These are phyloP conservation scores for Paecilomyces variotii DNA, from an alignment of 2,329 filamentous ascomycete species.

Conservation along the genomic window DNA sequence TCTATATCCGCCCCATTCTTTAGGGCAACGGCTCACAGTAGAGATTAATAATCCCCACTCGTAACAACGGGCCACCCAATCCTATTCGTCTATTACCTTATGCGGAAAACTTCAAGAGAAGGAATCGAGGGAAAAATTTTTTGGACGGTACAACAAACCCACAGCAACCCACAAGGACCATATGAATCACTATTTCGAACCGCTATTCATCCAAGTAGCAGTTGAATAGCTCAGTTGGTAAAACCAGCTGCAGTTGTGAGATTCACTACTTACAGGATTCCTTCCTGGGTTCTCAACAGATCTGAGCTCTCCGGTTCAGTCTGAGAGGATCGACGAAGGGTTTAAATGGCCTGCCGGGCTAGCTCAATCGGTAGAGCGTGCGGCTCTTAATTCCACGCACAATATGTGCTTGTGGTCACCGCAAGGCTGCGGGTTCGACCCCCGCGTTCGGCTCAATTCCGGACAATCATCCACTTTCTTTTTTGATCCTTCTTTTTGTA, in stretches of 20 bases:
- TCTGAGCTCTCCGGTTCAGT: neutral
- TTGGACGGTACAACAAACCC: neutral
- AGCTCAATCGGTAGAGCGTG: slow-evolving; percentile 67
- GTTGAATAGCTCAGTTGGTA: neutral
- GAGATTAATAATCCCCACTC: neutral
- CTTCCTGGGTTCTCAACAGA: neutral
- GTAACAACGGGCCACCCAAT: neutral
- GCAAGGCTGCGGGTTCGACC: slow-evolving; percentile 52
- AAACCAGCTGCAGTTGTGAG: neutral
- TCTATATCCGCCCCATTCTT: neutral
- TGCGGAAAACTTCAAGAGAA: neutral
- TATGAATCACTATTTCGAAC: neutral
- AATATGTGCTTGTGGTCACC: slow-evolving; percentile 16
- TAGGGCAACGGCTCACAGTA: neutral
- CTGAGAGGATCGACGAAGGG: neutral
- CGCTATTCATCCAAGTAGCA: neutral
- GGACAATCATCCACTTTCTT: neutral
- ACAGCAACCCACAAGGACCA: neutral
- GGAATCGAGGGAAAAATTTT: neutral
- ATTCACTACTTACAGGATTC: neutral
- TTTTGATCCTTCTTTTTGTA: neutral
- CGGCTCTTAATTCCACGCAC: slow-evolving; percentile 51
- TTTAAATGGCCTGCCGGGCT: slow-evolving; percentile 25
- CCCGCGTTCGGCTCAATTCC: slow-evolving; percentile 21
- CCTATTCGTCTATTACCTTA: neutral